A percentile compares a stretch with the other conserved stretches of the same genome.
phyloP scores from a whole-genome alignment of 805 yeast genomes.

The Cyberlindnera meyerae region DNA sequence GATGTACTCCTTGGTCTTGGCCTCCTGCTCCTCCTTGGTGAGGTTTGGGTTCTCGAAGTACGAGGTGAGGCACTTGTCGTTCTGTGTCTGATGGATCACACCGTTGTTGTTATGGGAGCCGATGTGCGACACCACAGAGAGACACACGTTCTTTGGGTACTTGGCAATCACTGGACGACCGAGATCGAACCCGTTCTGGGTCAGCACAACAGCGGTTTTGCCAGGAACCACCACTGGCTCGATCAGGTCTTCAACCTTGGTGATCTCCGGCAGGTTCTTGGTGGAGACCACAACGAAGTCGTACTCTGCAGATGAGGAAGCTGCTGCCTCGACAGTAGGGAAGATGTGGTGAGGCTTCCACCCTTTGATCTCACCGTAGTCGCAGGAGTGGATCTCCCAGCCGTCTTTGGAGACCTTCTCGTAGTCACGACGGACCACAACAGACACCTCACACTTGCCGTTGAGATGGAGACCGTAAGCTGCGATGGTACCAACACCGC shows the following conservation, averaged over 20 bases:
- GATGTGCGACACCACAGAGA: conserved; percentile 61
- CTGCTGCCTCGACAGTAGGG: conserved; percentile 43
- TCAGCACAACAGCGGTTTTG: conserved; percentile 46
- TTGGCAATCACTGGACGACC: conserved; percentile 47
- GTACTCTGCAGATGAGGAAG: conserved; percentile 32
- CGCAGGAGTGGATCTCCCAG: conserved; percentile 53
- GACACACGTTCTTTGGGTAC: conserved; percentile 46
- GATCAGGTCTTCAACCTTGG: conserved; percentile 45
- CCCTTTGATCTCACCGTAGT: conserved; percentile 49
- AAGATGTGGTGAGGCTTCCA: conserved; percentile 57
- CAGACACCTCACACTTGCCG: conserved; percentile 48
- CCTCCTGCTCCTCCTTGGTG: conserved; percentile 19
- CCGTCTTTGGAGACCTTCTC: conserved; percentile 48
- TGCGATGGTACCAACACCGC: conserved; percentile 81
- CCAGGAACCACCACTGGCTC: conserved; percentile 42
- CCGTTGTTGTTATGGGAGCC: conserved; percentile 48
- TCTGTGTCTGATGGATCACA: conserved; percentile 38
- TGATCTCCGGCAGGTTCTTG: conserved; percentile 62
- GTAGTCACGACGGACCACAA: conserved; percentile 64
- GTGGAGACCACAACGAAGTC: conserved; percentile 60
- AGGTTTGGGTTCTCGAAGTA: conserved; percentile 40
- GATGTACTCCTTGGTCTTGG: conserved; percentile 40
- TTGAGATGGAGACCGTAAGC: conserved; percentile 55
- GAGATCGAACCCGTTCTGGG: conserved; percentile 62
- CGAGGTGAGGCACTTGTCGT: conserved; percentile 44